Evolutionary conservation across 257 asterid genomes (phyloP), one percentile per base, ranked within the genome.

Genomic region (Ligustrum vulgare): DNA sequence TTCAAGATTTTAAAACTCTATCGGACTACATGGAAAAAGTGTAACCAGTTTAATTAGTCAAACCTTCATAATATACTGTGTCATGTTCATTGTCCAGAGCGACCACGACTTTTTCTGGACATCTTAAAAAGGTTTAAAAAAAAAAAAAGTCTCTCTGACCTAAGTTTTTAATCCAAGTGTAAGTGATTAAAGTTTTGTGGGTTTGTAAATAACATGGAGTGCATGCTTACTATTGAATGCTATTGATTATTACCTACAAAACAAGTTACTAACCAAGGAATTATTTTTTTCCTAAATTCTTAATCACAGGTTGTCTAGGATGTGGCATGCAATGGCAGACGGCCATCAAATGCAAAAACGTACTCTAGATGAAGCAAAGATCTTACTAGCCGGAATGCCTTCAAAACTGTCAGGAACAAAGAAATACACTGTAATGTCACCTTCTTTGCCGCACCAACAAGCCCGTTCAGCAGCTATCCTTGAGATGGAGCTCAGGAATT

Each of bases 251-350:
- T 3, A 15, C 56, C 56, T 47, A 47, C 60, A 18, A 49, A 18
- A 49, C 60, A 49, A 15, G 60, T 2, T 16, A 43, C 9, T 6
- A 49, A 18, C 18, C 20, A 49, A 15, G 60, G 16, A 43, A 43
- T 18, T 16, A 49, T 4, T 18, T 49, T 18, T 49, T 8, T 18
- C 60, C 60, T 18, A 60, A 18, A 23, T 22, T 22, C 66, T 60
- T 60, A 60, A 23, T 60, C 16, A 3, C 95, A 94, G 98, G 83
- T 81, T 91, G 72, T 86, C 91, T 72, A 89, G 84, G 73, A 94
- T 92, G 99, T 94, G 99, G 99, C 87, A 87, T 81, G 93, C 80
- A 36, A 94, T 94, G 98, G 97, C 96, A 1, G 96, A 94, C 80
- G 91, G 99, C 82, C 99, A 94, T 79, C 95, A 81, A 85, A 3